Conservation (phyloP, 2,329 filamentous ascomycete species). For the Cladosporium phlei region DNA sequence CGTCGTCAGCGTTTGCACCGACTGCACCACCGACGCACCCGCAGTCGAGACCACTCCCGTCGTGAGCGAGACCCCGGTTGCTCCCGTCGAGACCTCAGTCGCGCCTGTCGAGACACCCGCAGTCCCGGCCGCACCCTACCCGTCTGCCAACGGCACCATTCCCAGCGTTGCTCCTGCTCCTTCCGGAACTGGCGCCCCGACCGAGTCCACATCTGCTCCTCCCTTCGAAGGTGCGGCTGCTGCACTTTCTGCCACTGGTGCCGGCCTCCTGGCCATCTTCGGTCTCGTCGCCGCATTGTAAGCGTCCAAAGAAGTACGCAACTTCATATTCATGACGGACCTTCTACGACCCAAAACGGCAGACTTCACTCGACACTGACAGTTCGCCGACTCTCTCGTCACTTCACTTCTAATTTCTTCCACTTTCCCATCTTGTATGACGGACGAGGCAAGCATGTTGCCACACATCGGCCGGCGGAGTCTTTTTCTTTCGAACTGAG, state of each 20-base stretch:
- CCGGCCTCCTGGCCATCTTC: slow-evolving; percentile 49
- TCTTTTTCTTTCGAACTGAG: slow-evolving; percentile 1
- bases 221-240: slow-evolving; percentile 50
- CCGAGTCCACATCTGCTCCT: slow-evolving; percentile 23
- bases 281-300: slow-evolving; percentile 41
- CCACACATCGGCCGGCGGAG: slow-evolving; percentile 6
- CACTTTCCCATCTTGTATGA: slow-evolving; percentile 1
- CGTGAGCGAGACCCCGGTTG: neutral
- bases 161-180: slow-evolving; percentile 9
- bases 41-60: slow-evolving; percentile 8
- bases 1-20: slow-evolving; percentile 33
- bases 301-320: neutral
- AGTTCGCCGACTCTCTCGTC: neutral
- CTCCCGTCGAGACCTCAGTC: slow-evolving; percentile 6
- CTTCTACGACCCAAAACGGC: neutral
- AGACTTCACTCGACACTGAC: neutral
- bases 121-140: slow-evolving; percentile 18
- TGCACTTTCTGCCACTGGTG: slow-evolving; percentile 46
- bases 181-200: slow-evolving; percentile 15
- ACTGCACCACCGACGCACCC: slow-evolving; percentile 15
- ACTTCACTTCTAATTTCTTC: neutral
- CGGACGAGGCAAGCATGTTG: slow-evolving; percentile 4
- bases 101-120: neutral
- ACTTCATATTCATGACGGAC: neutral
- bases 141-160: slow-evolving; percentile 22